Base-by-base conservation (phyloP, 768 basidiomycete species). In the Tricholoma furcatifolium region DNA sequence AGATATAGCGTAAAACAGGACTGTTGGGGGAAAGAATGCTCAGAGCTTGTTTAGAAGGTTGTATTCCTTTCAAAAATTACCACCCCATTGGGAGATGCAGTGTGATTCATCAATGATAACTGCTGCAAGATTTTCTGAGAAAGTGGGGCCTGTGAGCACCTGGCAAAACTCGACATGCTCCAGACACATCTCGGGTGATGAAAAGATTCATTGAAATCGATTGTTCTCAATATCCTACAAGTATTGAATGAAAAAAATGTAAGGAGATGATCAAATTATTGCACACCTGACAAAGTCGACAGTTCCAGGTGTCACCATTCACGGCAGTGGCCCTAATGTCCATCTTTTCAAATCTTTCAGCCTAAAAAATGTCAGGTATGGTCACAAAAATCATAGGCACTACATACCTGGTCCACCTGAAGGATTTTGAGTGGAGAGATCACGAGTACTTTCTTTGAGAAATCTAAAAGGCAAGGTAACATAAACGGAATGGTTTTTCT, bases 151-250 rank as follows among this genome's bases (percentile, higher is more conserved):
- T 23, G 47, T 40, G 15, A 76, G 56, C 3, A 61, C 27, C 34
- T 64, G 50, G 0, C 64, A 62, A 50, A 73, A 72, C 1, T 20
- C 52, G 2, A 53, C 35, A 56, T 75, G 66, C 50, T 66, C 50
- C 23, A 73, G 61, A 20, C 69, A 70, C 73, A 75, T 72, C 50
- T 77, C 72, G 0, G 75, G 73, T 5, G 70, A 74, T 0, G 69
- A 64, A 20, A 75, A 43, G 4, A 76, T 62, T 6, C 59, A 70
- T 30, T 54, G 60, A 43, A 62, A 64, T 3, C 58, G 58, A 31
- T 57, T 50, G 3, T 54, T 24, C 27, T 65, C 39, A 24, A 69
- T 51, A 42, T 65, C 59, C 69, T n/a, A n/a, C n/a, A n/a, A n/a
- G n/a, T 71, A 55, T 21, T 48, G 35, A 40, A 15, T 43, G 45